Percentiles rank a stretch among this genome's conserved stretches.
Evolutionary conservation across 306 rosid species (phyloP).

Genomic region (Gastrolobium villosum): DNA sequence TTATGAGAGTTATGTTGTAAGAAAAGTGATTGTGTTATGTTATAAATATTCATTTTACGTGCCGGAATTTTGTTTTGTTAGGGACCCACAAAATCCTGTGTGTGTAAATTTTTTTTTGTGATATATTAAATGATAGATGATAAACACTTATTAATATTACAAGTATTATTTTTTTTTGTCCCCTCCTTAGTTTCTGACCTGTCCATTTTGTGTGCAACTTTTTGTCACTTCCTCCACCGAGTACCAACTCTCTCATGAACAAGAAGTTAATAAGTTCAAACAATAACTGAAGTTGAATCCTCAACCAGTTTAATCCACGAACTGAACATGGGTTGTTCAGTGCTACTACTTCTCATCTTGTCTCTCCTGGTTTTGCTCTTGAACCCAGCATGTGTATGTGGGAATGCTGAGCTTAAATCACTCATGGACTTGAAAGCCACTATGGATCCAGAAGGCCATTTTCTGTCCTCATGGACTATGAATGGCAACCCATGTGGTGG

Average conservation of each 20-base stretch:
- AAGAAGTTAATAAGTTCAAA: constrained; percentile 28
- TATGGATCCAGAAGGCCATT: constrained; percentile 70
- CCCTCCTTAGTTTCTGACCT: constrained; percentile 30
- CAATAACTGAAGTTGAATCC: not conserved
- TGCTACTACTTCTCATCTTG: constrained; percentile 23
- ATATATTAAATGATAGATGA: no score
- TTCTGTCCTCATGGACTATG: constrained; percentile 72
- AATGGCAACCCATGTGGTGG: constrained; percentile 70
- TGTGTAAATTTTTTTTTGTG: no score
- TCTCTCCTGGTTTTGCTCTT: constrained; percentile 46
- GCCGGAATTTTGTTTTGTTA: no score
- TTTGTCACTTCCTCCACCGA: constrained; percentile 49
- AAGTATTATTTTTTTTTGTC: not conserved
- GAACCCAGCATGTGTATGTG: constrained; percentile 53
- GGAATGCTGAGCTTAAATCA: constrained; percentile 72
- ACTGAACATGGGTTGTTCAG: constrained; percentile 54
- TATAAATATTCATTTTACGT: no score
- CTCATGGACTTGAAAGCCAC: constrained; percentile 70
- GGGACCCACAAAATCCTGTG: no score
- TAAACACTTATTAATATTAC: no score
- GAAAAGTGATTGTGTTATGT: no score
- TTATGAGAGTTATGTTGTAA: no score
- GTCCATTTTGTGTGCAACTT: constrained; percentile 51
- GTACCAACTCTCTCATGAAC: constrained; percentile 1
- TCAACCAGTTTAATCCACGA: constrained; percentile 42